Conservation (phyloP, 371 early-diverging fungal genomes). For the Mortierella sp. region DNA sequence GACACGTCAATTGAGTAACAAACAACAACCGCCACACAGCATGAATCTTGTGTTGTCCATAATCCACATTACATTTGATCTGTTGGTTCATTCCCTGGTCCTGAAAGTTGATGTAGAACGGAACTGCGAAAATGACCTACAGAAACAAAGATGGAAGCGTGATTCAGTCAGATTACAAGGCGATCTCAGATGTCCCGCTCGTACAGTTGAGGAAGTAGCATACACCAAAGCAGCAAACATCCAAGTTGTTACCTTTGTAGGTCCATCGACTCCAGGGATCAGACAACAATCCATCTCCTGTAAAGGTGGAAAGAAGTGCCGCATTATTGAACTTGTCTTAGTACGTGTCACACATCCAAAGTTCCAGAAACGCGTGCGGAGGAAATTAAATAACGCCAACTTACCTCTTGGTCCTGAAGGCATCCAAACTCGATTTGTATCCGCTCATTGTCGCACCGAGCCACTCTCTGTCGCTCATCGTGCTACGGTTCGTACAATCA, state of each 20-base stretch:
- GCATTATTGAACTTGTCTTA: background rate
- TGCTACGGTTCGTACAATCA: slow-evolving; percentile 19
- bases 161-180: background rate
- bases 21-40: too few species aligned
- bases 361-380: background rate
- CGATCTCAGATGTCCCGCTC: background rate
- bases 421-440: slow-evolving; percentile 54
- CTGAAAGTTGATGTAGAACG: slow-evolving; percentile 30
- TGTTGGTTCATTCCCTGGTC: slow-evolving; percentile 14
- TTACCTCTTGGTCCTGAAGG: slow-evolving; percentile 39
- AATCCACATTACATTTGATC: slow-evolving; percentile 27
- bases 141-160: too few species aligned
- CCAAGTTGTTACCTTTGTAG: slow-evolving; percentile 37
- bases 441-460: slow-evolving; percentile 42
- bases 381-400: background rate
- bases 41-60: background rate
- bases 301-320: background rate
- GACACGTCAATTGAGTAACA: background rate
- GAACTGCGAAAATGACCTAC: slow-evolving; percentile 53
- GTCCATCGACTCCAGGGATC: slow-evolving; percentile 41
- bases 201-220: background rate
- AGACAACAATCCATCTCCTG: slow-evolving; percentile 57
- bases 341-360: background rate
- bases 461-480: slow-evolving; percentile 45
- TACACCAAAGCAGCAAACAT: background rate